These are phyloP conservation scores for Aspergillus floridensis DNA, from an alignment of 2,329 filamentous ascomycete genomes.

Conservation along the genomic window DNA sequence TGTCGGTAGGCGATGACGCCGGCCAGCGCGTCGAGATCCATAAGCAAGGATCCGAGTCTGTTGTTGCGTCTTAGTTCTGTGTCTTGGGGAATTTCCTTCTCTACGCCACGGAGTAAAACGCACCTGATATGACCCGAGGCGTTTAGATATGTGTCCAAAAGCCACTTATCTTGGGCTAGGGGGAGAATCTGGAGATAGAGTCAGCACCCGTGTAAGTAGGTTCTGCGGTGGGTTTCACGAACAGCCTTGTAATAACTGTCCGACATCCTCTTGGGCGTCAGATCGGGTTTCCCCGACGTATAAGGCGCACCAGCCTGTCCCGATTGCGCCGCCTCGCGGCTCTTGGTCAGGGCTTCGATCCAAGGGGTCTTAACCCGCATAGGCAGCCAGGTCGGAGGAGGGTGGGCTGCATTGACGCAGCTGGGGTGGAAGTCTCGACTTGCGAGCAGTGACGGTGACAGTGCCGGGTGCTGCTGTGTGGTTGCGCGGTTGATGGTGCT, in stretches of 20 bases:
- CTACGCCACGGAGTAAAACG: neutral
- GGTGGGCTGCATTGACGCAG: slow-evolving; percentile 24
- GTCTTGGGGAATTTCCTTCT: too few relatives aligned
- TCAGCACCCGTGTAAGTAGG: slow-evolving; percentile 11
- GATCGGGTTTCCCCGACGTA: slow-evolving; percentile 49
- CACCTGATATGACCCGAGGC: slow-evolving; percentile 69
- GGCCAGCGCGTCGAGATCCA: slow-evolving; percentile 76
- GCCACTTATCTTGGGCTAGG: slow-evolving; percentile 70
- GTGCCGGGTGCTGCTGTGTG: slow-evolving; percentile 4
- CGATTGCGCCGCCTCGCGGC: slow-evolving; percentile 43
- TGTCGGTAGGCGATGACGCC: slow-evolving; percentile 75
- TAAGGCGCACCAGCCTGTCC: slow-evolving; percentile 18
- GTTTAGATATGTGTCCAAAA: slow-evolving; percentile 76
- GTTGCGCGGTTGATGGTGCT: slow-evolving; percentile 12
- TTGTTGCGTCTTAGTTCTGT: neutral
- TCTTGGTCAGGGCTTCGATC: slow-evolving; percentile 62
- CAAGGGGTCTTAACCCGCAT: slow-evolving; percentile 65
- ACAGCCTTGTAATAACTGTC: slow-evolving; percentile 69
- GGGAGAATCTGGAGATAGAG: slow-evolving; percentile 55
- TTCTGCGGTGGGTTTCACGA: slow-evolving; percentile 26
- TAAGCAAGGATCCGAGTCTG: slow-evolving; percentile 68
- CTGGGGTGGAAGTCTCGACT: slow-evolving; percentile 30
- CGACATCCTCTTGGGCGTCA: slow-evolving; percentile 66
- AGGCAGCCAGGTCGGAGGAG: slow-evolving; percentile 47
- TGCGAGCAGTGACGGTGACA: slow-evolving; percentile 6